Evolutionary conservation across 768 basidiomycete species (phyloP), one percentile per base, ranked within the genome.

Genomic region (Podaxis sp.): DNA sequence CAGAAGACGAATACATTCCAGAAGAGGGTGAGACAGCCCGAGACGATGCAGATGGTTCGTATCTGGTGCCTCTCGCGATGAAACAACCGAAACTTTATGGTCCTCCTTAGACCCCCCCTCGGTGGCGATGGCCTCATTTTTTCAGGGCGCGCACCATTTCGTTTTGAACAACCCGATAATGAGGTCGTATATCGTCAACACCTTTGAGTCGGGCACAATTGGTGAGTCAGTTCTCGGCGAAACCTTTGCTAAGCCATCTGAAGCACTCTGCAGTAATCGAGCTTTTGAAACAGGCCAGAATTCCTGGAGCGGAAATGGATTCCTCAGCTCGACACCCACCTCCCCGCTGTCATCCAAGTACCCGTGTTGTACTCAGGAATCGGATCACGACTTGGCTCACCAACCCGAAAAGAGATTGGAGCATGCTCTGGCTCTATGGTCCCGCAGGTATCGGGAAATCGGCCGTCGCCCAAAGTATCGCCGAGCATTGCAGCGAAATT

Each of bases 361-460:
- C 62, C n/a, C 52, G 62, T 17, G 22, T 26, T 2, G 46, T 20
- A 2, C 33, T 63, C 3, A 37, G 56, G 24, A 15, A 40, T 4
- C 30, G 40, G 2, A 56, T 63, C 11, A 15, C 28, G 12, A 36
- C 26, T 24, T 63, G 62, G 62, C 22, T 56, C 15, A 13, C n/a
- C 36, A 28, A 50, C 13, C 33, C 33, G 8, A 4, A 37, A 38
- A 33, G 53, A 22, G n/a, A 37, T 10, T 38, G 41, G 62, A 63
- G 40, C 15, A 48, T 63, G 22, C 26, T 54, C 15, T 63, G 44
- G 26, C 22, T 63, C 3, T 44, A 48, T 6, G 62, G 62, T 4
- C 30, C 62, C 7, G 44, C 55, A 15, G 62, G 55, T n/a, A 24
- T 49, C 12, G 62, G 62, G 37, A 63, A 63, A 33, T 56, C 62